Evolutionary conservation across 2,329 filamentous ascomycete genomes (phyloP).

Genomic region (Microdochium bolleyi): DNA sequence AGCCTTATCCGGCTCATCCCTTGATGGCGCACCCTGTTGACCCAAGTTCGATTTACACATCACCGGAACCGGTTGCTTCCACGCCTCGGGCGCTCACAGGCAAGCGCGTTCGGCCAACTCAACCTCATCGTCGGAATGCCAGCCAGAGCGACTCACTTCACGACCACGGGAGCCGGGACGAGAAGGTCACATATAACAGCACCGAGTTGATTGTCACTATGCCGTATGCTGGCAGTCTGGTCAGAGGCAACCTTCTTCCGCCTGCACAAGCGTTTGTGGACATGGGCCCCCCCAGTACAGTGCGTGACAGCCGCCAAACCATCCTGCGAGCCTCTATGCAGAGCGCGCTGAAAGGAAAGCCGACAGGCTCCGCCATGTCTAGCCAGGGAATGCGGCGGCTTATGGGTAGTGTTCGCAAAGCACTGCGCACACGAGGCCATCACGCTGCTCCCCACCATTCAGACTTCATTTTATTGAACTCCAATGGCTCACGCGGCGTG

Average conservation of each 20-base stretch:
- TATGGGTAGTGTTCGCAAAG: constrained; percentile 77
- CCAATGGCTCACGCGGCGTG: constrained; percentile 41
- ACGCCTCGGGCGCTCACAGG: constrained; percentile 50
- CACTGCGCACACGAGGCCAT: constrained; percentile 56
- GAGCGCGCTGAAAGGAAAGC: constrained; percentile 32
- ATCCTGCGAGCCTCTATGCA: constrained; percentile 34
- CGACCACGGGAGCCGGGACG: constrained; percentile 48
- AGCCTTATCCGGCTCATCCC: constrained; percentile 29
- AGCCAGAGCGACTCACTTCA: constrained; percentile 81
- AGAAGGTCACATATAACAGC: constrained; percentile 43
- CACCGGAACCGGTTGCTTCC: constrained; percentile 42
- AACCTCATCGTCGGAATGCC: constrained; percentile 72
- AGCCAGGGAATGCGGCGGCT: constrained; percentile 77
- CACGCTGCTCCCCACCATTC: constrained; percentile 34
- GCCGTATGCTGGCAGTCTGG: constrained; percentile 73
- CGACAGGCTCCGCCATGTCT: constrained; percentile 48
- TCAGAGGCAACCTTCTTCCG: constrained; percentile 77
- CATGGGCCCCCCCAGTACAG: constrained; percentile 36
- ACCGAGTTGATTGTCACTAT: constrained; percentile 52
- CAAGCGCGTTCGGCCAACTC: constrained; percentile 48
- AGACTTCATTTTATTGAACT: constrained; percentile 38
- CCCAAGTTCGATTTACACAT: constrained; percentile 37
- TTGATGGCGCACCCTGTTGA: constrained; percentile 49
- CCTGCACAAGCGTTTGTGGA: constrained; percentile 78
- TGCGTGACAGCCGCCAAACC: constrained; percentile 43